A percentile compares a stretch with the other conserved stretches of the same genome.
Conservation (phyloP, 306 rosid species). For the Dryas alaskensis region DNA sequence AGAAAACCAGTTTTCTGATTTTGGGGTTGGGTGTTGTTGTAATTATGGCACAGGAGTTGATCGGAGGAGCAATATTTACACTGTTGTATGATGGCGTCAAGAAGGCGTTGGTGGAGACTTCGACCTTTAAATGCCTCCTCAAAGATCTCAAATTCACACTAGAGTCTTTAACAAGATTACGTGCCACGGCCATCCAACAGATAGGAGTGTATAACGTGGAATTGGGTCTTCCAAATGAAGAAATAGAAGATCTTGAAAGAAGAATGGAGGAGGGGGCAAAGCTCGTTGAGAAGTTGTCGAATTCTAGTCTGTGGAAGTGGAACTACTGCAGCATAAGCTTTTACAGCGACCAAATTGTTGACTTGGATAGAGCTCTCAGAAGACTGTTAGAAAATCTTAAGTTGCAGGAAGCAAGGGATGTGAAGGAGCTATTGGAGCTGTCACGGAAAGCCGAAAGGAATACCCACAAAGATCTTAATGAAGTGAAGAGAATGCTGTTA, state of each 20-base stretch:
- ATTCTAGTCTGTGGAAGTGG: background rate
- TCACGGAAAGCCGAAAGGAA: no score
- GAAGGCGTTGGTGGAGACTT: background rate
- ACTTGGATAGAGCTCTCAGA: background rate
- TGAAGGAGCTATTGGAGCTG: no score
- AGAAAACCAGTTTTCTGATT: no score
- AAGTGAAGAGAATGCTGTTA: no score
- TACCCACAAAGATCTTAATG: no score
- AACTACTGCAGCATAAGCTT: background rate
- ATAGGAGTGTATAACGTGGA: background rate
- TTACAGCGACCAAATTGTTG: background rate
- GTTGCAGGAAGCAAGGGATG: background rate
- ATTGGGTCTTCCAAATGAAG: background rate
- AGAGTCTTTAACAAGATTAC: background rate
- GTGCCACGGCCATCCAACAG: background rate
- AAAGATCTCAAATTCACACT: background rate
- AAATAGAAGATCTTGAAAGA: background rate
- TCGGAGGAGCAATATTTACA: no score
- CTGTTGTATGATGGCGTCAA: conserved; percentile 6
- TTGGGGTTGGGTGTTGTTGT: background rate
- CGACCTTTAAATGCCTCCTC: background rate
- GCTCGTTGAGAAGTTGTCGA: background rate
- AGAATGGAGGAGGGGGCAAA: conserved; percentile 1
- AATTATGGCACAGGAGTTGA: background rate
- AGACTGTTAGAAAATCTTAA: background rate